Base-by-base conservation (phyloP, 83 land plant species). In the Larix sibirica region DNA sequence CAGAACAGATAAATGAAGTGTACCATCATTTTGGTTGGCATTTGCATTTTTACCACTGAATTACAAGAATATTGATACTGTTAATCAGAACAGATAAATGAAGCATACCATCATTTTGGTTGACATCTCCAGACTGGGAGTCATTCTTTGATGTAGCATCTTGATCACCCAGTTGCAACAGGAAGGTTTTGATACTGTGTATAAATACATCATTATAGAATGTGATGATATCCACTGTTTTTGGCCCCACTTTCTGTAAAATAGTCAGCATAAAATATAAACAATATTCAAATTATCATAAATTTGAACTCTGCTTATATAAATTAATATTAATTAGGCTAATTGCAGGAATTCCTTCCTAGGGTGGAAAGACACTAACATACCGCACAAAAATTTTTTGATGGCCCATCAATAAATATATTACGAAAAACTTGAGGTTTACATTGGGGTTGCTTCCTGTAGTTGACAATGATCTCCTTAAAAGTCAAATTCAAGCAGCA, bases 151-250 rank as follows among this genome's bases (percentile, higher is more conserved):
- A 77, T 75, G 81, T 71, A 44, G 85, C 61, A 59, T 82, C 83
- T 56, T 59, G 85, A 63, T 94, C 85, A 28, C 92, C 92, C 79
- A 96, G 85, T 24, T 92, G 92, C 69, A 95, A 84, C 79, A 97
- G 80, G 67, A 93, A 83, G 67, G 91, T 84, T 85, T 95, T 97
- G 63, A 92, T 92, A 10, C 90, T 28, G 58, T 91, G 99, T 42
- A 97, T 87, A 84, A 97, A 97, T 42, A 94, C 74, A 65, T 90
- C 94, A 82, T 97, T 97, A 90, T 97, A 97, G 76, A 97, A 97
- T 79, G 90, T 90, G 81, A 97, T 92, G 4, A 97, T 94, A 81
- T 95, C 99, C 81, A 93, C 99, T 75, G 96, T 89, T 28, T 92
- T 96, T 56, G 80, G 91, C 28, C 92, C 93, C 16, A 78, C 83